Evolutionary conservation across 2,329 filamentous ascomycete species (phyloP).

Genomic region (Emydomyces testavorans): DNA sequence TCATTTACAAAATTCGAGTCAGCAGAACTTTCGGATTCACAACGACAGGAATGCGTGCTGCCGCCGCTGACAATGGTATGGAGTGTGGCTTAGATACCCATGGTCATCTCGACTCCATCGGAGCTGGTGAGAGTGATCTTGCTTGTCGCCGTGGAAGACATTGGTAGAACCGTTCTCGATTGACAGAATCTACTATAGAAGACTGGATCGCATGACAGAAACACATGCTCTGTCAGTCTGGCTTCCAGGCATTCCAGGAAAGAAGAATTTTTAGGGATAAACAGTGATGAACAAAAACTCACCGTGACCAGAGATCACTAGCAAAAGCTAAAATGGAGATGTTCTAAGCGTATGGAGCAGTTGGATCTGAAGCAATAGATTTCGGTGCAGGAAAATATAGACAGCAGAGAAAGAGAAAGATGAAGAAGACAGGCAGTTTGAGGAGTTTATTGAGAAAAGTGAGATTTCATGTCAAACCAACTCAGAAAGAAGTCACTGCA

Average conservation of each 20-base stretch:
- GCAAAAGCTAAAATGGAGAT: not conserved
- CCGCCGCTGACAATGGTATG: too few species aligned
- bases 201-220: not conserved
- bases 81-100: conserved; percentile 36
- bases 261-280: not conserved
- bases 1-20: conserved; percentile 27
- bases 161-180: not conserved
- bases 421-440: not conserved
- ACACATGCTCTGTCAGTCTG: not conserved
- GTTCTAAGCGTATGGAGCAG: not conserved
- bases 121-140: conserved; percentile 41
- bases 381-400: not conserved
- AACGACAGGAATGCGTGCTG: not conserved
- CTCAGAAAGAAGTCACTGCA: not conserved
- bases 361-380: not conserved
- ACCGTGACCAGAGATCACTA: not conserved
- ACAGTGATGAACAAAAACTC: not conserved
- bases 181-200: not conserved
- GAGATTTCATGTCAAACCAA: not conserved
- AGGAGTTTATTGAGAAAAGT: not conserved
- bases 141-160: conserved; percentile 20
- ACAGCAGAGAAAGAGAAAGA: not conserved
- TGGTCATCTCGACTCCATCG: conserved; percentile 39
- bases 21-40: conserved; percentile 9
- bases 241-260: not conserved